These are phyloP conservation scores for Parathielavia hyrcaniae DNA, from an alignment of 495 filamentous ascomycete species.

Conservation along the genomic window DNA sequence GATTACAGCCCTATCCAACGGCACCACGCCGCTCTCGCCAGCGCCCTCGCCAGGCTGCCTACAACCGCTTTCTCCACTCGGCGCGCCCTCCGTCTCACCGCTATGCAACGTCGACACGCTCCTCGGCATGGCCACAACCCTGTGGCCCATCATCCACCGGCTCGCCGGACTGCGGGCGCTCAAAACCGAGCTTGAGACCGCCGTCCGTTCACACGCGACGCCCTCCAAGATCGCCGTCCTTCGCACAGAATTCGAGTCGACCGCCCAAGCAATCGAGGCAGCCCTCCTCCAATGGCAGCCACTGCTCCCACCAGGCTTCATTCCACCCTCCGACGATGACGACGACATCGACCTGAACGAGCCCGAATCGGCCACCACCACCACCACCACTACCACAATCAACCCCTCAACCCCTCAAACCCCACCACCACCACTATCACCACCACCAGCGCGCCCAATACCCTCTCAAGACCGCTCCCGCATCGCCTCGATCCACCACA, in stretches of 20 bases:
- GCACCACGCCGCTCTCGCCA: constrained; percentile 49
- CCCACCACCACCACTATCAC: neutral
- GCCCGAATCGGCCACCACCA: neutral
- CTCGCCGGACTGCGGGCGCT: constrained; percentile 50
- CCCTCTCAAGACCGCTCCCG: constrained; percentile 24
- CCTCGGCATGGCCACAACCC: constrained; percentile 54
- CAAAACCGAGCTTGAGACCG: constrained; percentile 45
- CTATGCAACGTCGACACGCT: constrained; percentile 51
- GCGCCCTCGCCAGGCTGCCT: constrained; percentile 44
- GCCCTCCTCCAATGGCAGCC: constrained; percentile 53
- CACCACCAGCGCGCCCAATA: neutral
- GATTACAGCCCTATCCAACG: constrained; percentile 56
- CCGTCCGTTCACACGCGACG: constrained; percentile 32
- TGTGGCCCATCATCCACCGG: constrained; percentile 60
- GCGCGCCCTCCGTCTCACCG: constrained; percentile 40
- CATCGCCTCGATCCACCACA: constrained; percentile 50
- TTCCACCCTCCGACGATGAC: constrained; percentile 8
- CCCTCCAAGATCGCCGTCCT: constrained; percentile 48
- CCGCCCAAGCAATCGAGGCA: constrained; percentile 50
- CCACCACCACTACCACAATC: neutral
- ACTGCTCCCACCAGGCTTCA: constrained; percentile 31
- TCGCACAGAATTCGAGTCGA: constrained; percentile 49
- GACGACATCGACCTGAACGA: constrained; percentile 5
- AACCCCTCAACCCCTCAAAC: neutral
- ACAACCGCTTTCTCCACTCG: constrained; percentile 42